Conservation (phyloP, 495 filamentous ascomycete species). For the Usnea hakonensis region DNA sequence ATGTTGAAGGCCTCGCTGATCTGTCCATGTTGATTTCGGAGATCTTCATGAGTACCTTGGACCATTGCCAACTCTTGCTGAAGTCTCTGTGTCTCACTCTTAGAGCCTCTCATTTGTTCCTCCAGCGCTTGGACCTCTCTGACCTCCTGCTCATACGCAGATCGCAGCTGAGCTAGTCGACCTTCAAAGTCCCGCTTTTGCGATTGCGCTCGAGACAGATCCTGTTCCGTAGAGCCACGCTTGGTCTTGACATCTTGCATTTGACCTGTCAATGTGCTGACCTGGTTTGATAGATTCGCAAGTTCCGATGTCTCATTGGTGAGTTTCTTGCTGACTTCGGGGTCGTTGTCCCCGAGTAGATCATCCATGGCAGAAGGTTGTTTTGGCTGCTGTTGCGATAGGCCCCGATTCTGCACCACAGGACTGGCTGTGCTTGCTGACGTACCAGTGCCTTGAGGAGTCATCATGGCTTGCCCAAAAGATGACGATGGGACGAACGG, state of each 20-base stretch:
- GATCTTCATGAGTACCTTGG: conserved; percentile 73
- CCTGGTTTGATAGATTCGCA: conserved; percentile 94
- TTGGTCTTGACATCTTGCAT: conserved; percentile 87
- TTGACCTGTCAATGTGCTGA: conserved; percentile 80
- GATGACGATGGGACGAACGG: conserved; percentile 86
- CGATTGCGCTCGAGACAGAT: conserved; percentile 64
- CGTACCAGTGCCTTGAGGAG: conserved; percentile 68
- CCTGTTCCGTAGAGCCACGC: conserved; percentile 65
- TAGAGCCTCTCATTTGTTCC: conserved; percentile 65
- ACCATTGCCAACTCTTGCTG: conserved; percentile 73
- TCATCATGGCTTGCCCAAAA: conserved; percentile 78
- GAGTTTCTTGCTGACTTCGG: conserved; percentile 78
- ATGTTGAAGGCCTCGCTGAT: conserved; percentile 64
- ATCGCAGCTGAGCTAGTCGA: conserved; percentile 71
- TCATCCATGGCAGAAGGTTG: conserved; percentile 64
- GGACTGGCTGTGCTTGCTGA: conserved; percentile 44
- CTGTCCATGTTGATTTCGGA: conserved; percentile 77
- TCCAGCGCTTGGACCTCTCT: conserved; percentile 77
- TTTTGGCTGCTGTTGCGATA: conserved; percentile 37
- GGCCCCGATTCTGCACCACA: conserved; percentile 25
- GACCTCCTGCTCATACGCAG: conserved; percentile 88
- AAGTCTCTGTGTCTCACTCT: conserved; percentile 73
- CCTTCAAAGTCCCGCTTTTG: conserved; percentile 91
- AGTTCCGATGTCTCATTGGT: conserved; percentile 84
- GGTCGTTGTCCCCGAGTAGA: conserved; percentile 88